Evolutionary conservation across 108 stramenopile genomes (phyloP).

Genomic region (Nitzschia sp.): DNA sequence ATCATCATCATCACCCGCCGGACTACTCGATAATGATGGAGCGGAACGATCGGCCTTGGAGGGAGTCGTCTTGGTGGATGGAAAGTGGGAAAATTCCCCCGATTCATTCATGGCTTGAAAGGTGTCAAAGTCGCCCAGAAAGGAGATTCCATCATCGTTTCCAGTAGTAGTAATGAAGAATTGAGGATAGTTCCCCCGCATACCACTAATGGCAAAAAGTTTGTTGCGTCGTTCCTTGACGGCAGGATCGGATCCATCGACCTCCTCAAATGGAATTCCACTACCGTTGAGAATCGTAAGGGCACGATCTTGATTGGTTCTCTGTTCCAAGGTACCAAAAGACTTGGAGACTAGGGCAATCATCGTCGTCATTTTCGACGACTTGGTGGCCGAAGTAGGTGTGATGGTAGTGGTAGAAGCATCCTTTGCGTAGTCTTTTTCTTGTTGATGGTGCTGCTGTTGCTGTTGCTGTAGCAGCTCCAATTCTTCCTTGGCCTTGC

Average conservation of each 20-base stretch:
- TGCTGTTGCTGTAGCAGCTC: not conserved
- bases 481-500: constrained; percentile 9
- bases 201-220: constrained; percentile 53
- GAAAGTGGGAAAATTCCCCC: constrained; percentile 13
- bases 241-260: constrained; percentile 47
- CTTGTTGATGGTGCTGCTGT: constrained; percentile 7
- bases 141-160: constrained; percentile 1
- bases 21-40: not conserved
- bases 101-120: constrained; percentile 27
- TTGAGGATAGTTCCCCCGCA: constrained; percentile 64
- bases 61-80: not conserved
- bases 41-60: not conserved
- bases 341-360: constrained; percentile 26
- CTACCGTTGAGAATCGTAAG: constrained; percentile 13
- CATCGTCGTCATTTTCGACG: constrained; percentile 41
- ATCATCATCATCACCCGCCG: not conserved
- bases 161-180: constrained; percentile 57
- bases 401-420: constrained; percentile 25
- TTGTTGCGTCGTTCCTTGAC: constrained; percentile 40
- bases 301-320: constrained; percentile 32
- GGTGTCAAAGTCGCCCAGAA: constrained; percentile 38
- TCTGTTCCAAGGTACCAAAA: constrained; percentile 27
- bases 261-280: constrained; percentile 27
- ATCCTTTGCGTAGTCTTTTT: constrained; percentile 30
- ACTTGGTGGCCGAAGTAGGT: constrained; percentile 1